Conservation (phyloP, 108 stramenopile species). For the Fragilaria crotonensis region DNA sequence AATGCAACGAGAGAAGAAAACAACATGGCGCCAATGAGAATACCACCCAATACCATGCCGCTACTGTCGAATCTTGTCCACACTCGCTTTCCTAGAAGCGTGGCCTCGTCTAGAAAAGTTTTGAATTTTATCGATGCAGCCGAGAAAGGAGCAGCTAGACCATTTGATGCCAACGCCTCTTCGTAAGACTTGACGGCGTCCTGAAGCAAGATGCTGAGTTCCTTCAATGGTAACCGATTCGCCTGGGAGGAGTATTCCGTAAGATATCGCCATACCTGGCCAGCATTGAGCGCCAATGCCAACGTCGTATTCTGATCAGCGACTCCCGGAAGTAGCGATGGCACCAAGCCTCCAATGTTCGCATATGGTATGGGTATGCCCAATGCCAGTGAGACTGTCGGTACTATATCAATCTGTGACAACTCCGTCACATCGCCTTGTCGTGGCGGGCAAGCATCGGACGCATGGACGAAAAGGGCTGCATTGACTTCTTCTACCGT, state of each 20-base stretch:
- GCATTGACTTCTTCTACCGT: conserved; percentile 91
- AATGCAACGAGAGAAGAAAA: conserved; percentile 9
- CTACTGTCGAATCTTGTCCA: conserved; percentile 79
- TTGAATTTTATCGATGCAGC: conserved; percentile 70
- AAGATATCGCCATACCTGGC: conserved; percentile 80
- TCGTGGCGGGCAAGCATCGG: neutral
- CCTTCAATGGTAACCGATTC: conserved; percentile 54
- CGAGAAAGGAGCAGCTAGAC: conserved; percentile 19
- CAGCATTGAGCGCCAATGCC: conserved; percentile 79
- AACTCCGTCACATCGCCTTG: neutral
- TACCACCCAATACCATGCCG: conserved; percentile 66
- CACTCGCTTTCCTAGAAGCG: conserved; percentile 70
- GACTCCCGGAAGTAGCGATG: conserved; percentile 53
- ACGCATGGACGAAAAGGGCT: conserved; percentile 77
- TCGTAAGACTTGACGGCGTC: conserved; percentile 47
- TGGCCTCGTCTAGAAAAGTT: conserved; percentile 57
- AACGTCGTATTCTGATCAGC: conserved; percentile 37
- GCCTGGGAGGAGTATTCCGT: conserved; percentile 59
- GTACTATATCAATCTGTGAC: conserved; percentile 91
- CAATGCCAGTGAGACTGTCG: conserved; percentile 83
- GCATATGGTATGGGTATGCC: conserved; percentile 94
- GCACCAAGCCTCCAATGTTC: conserved; percentile 85
- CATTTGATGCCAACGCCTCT: conserved; percentile 32
- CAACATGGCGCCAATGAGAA: conserved; percentile 37
- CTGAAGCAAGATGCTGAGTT: conserved; percentile 46